A percentile compares a stretch with the other conserved stretches of the same genome.
These are phyloP conservation scores for Edaphochlamys debaryana DNA, from an alignment of 139 green algal species.

Conservation along the genomic window DNA sequence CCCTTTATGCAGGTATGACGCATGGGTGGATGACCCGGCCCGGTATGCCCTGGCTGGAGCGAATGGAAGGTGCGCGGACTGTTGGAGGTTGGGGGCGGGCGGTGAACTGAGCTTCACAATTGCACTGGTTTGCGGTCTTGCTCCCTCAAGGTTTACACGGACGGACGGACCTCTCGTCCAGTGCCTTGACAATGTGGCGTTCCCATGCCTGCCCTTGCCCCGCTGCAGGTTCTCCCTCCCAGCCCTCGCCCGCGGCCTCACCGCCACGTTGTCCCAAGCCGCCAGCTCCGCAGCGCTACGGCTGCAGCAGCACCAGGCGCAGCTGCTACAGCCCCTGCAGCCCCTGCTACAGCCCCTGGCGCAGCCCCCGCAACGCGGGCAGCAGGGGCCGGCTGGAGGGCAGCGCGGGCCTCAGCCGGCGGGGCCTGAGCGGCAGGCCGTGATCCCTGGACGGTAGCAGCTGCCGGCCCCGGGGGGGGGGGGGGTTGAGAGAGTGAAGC, in stretches of 20 bases:
- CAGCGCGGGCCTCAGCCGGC: no score
- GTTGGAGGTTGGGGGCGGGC: no score
- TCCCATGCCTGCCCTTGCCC: not conserved
- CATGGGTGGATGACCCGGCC: conserved; percentile 28
- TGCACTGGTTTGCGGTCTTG: no score
- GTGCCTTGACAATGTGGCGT: not conserved
- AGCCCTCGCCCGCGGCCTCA: conserved; percentile 7
- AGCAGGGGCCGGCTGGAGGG: no score
- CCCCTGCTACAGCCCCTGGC: no score
- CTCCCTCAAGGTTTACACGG: not conserved
- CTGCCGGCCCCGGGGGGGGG: no score
- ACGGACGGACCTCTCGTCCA: not conserved
- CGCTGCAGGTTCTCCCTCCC: conserved; percentile 30
- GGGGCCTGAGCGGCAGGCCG: no score
- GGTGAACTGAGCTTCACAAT: no score
- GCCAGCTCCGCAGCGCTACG: not conserved
- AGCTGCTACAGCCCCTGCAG: not conserved
- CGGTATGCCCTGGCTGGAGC: conserved; percentile 18
- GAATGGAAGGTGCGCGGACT: conserved; percentile 32
- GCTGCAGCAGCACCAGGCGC: not conserved
- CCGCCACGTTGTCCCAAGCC: conserved; percentile 11
- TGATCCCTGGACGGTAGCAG: no score
- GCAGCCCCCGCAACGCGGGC: no score
- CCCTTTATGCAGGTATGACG: conserved; percentile 32
- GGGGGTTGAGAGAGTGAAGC: no score